Evolutionary conservation across 1,284 basidiomycete species (phyloP).

Genomic region (Malassezia sympodialis): DNA sequence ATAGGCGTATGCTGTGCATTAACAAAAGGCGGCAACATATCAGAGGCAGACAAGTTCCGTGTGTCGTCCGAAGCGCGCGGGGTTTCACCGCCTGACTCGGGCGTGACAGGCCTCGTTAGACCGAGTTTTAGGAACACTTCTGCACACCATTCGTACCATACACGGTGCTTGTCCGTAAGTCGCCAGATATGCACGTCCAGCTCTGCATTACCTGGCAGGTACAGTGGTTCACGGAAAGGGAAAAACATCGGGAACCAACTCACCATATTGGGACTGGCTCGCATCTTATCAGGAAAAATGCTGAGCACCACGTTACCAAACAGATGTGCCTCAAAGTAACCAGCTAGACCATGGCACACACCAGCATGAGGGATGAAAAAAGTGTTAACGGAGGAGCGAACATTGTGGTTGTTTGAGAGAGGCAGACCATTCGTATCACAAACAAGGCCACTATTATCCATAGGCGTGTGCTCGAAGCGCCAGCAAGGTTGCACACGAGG

Average conservation of each 20-base stretch:
- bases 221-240: slow-evolving; percentile 77
- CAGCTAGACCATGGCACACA: slow-evolving; percentile 89
- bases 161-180: slow-evolving; percentile 63
- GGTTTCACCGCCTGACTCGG: not conserved
- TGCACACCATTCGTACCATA: slow-evolving; percentile 99
- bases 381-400: slow-evolving; percentile 51
- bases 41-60: not conserved
- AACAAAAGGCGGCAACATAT: slow-evolving; percentile 20
- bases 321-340: slow-evolving; percentile 91
- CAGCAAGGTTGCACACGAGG: slow-evolving; percentile 85
- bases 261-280: slow-evolving; percentile 77
- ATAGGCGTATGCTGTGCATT: slow-evolving; percentile 40
- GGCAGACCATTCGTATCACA: slow-evolving; percentile 41
- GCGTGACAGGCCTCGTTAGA: not conserved
- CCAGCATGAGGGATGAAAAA: slow-evolving; percentile 93
- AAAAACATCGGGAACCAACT: slow-evolving; percentile 99
- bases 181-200: slow-evolving; percentile 91
- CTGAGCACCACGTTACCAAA: slow-evolving; percentile 81
- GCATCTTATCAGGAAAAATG: slow-evolving; percentile 78
- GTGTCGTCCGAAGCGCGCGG: slow-evolving; percentile 4
- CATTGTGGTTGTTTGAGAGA: slow-evolving; percentile 50
- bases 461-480: slow-evolving; percentile 73
- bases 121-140: slow-evolving; percentile 67
- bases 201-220: slow-evolving; percentile 82
- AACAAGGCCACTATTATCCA: slow-evolving; percentile 25